phyloP scores from a whole-genome alignment of 768 basidiomycete genomes.

The Hirschioporus abietinus region DNA sequence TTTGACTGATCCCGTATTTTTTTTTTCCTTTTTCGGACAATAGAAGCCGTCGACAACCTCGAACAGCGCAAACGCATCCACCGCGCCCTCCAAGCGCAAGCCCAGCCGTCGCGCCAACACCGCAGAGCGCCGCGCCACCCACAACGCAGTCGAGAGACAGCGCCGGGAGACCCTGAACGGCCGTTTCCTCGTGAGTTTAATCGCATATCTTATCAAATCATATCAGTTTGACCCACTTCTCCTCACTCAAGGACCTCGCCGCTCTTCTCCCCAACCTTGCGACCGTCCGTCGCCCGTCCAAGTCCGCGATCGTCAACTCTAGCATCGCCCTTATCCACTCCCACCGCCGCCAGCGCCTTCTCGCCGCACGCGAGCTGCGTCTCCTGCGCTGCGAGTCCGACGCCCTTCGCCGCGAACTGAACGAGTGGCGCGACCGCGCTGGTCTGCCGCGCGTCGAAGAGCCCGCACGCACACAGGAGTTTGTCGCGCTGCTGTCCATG shows the following conservation, averaged over 20 bases:
- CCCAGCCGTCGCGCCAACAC: conserved; percentile 89
- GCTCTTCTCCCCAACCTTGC: conserved; percentile 87
- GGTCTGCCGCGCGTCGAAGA: conserved; percentile 70
- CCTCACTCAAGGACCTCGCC: conserved; percentile 67
- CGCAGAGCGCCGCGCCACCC: conserved; percentile 91
- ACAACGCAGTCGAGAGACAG: conserved; percentile 95
- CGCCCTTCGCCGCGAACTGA: conserved; percentile 83
- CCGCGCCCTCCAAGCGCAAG: conserved; percentile 64
- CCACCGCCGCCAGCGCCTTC: conserved; percentile 72
- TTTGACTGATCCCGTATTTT: too few relatives aligned
- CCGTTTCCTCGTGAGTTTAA: conserved; percentile 82
- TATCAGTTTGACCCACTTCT: too few relatives aligned
- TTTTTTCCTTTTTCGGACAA: too few relatives aligned
- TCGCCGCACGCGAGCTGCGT: conserved; percentile 81
- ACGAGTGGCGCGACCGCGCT: conserved; percentile 84
- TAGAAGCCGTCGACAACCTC: conserved; percentile 16
- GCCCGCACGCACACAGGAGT: conserved; percentile 65
- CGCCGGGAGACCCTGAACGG: conserved; percentile 90
- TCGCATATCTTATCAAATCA: too few relatives aligned
- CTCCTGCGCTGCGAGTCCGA: conserved; percentile 76
- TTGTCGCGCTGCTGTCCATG: conserved; percentile 54
- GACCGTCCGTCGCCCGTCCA: conserved; percentile 88
- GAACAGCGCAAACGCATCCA: conserved; percentile 10
- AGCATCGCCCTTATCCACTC: conserved; percentile 86
- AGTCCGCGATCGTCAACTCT: conserved; percentile 95